Evolutionary conservation across 2,329 filamentous ascomycete genomes (phyloP).

Genomic region (Botrytis cinerea): DNA sequence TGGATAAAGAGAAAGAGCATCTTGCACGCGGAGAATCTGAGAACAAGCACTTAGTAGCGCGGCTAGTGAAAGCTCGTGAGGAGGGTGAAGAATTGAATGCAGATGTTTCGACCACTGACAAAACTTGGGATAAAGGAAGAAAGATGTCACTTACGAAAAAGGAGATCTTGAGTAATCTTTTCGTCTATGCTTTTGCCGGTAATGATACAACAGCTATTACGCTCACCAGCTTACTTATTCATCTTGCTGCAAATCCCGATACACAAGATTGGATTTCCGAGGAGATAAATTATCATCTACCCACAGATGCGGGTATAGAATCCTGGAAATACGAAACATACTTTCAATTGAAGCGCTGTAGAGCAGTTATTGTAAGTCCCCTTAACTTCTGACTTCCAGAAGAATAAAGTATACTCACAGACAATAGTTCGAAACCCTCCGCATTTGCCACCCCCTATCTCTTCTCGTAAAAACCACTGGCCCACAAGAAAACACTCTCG

Average conservation of each 20-base stretch:
- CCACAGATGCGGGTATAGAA: neutral
- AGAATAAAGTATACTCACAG: neutral
- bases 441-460: conserved; percentile 10
- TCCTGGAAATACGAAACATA: conserved; percentile 4
- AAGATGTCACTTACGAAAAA: conserved; percentile 11
- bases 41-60: neutral
- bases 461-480: conserved; percentile 12
- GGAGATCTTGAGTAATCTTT: conserved; percentile 15
- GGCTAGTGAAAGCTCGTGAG: neutral
- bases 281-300: conserved; percentile 13
- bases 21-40: neutral
- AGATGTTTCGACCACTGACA: neutral
- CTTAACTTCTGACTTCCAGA: neutral
- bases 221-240: neutral
- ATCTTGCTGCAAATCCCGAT: neutral
- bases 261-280: neutral
- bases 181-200: conserved; percentile 11
- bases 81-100: neutral
- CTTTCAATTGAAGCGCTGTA: neutral
- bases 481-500: neutral
- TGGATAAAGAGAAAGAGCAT: neutral
- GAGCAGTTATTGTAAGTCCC: neutral
- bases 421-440: neutral
- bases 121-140: neutral
- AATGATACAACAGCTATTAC: conserved; percentile 8